Conservation (phyloP, 2,329 filamentous ascomycete species). For the Microsporum ferrugineum region DNA sequence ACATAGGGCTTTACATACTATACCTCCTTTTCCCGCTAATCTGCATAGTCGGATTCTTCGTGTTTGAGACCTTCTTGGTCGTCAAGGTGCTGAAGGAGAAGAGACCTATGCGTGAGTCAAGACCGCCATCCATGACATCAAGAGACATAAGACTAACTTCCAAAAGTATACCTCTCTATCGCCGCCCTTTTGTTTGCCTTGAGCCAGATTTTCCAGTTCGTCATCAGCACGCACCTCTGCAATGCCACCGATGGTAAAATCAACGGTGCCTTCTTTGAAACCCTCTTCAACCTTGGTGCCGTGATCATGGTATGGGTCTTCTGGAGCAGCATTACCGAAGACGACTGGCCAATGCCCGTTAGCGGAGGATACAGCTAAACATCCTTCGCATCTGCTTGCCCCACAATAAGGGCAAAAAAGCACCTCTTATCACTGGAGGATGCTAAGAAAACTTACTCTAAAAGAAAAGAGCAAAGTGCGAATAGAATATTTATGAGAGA, state of each 20-base stretch:
- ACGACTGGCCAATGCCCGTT: constrained; percentile 71
- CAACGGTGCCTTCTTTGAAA: constrained; percentile 86
- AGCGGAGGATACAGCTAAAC: constrained; percentile 23
- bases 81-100: constrained; percentile 74
- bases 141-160: not conserved
- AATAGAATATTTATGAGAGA: not conserved
- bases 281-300: constrained; percentile 75
- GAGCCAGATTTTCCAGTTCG: constrained; percentile 93
- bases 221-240: constrained; percentile 84
- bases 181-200: constrained; percentile 76
- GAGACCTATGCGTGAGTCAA: constrained; percentile 65
- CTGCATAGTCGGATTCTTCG: constrained; percentile 77
- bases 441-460: not conserved
- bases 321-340: constrained; percentile 98
- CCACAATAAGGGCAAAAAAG: not conserved
- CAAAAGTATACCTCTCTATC: constrained; percentile 56
- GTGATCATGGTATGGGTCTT: constrained; percentile 84
- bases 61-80: constrained; percentile 74
- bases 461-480: not conserved
- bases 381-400: not conserved
- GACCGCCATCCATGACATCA: not conserved
- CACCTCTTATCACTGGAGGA: not conserved
- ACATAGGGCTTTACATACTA: constrained; percentile 82
- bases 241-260: constrained; percentile 71
- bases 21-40: constrained; percentile 84